phyloP scores from a whole-genome alignment of 208 protist genomes.

The Crithidia thermophila region DNA sequence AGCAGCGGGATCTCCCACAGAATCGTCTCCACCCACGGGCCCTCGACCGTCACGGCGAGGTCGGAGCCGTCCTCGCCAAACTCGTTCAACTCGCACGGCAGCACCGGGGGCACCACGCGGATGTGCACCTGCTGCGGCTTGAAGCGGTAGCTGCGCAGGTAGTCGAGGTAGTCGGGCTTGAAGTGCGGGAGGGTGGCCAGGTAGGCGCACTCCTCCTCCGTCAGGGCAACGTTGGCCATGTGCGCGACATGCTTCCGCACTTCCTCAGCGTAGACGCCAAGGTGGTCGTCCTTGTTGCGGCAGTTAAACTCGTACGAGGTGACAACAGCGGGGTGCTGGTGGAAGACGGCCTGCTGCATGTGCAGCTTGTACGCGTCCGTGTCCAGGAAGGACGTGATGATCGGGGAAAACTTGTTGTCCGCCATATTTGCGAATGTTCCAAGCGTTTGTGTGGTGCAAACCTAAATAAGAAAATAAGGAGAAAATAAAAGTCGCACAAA shows the following conservation, averaged over 20 bases:
- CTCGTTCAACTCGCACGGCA: conserved; percentile 25
- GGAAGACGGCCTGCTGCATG: conserved; percentile 91
- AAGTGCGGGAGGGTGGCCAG: conserved; percentile 71
- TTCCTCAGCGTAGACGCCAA: conserved; percentile 67
- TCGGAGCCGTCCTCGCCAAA: conserved; percentile 50
- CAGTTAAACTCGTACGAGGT: conserved; percentile 76
- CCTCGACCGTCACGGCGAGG: conserved; percentile 66
- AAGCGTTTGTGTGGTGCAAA: too few species aligned
- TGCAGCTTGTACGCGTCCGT: conserved; percentile 92
- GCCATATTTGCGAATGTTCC: too few species aligned
- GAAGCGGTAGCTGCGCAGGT: conserved; percentile 79
- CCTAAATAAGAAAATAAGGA: too few species aligned
- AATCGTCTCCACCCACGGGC: conserved; percentile 89
- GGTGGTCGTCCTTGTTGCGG: conserved; percentile 73
- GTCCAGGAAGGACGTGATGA: conserved; percentile 86
- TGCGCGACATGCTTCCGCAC: conserved; percentile 59
- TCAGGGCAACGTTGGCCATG: conserved; percentile 54
- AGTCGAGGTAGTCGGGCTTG: conserved; percentile 78
- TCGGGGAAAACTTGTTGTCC: conserved; percentile 40
- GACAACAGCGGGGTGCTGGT: conserved; percentile 53
- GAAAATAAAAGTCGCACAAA: too few species aligned
- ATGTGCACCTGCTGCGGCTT: conserved; percentile 80
- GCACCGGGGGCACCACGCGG: conserved; percentile 35
- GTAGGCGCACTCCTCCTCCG: conserved; percentile 73
- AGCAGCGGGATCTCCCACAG: conserved; percentile 89